Conservation (phyloP, 2,329 filamentous ascomycete genomes). For the Fusarium tupiense region DNA sequence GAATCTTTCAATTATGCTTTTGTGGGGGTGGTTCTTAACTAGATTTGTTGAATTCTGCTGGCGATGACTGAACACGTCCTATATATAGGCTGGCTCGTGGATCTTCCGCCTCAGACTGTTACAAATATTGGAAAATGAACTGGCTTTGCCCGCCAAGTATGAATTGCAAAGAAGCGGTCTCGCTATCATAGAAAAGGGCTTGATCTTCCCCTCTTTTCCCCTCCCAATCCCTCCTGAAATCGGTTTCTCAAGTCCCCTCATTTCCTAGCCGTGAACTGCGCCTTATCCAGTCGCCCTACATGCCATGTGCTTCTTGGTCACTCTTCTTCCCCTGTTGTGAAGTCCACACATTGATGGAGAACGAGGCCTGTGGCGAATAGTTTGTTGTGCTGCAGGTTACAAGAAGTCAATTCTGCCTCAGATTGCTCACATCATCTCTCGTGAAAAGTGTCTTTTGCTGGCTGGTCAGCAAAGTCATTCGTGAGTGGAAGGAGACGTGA, state of each 20-base stretch:
- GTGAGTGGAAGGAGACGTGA: neutral
- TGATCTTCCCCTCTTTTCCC: constrained; percentile 17
- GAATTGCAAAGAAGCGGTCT: neutral
- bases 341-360: constrained; percentile 35
- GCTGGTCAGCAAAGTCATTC: constrained; percentile 15
- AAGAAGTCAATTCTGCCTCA: constrained; percentile 5
- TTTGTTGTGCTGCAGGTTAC: constrained; percentile 10
- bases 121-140: neutral
- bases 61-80: neutral
- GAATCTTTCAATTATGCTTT: constrained; percentile 3
- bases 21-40: neutral
- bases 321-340: constrained; percentile 24
- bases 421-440: neutral
- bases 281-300: constrained; percentile 25
- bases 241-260: constrained; percentile 14
- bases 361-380: constrained; percentile 33
- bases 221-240: constrained; percentile 12
- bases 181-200: constrained; percentile 1
- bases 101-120: neutral
- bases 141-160: neutral
- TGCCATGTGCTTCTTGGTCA: constrained; percentile 16
- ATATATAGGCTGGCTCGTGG: neutral
- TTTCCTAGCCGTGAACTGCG: constrained; percentile 21
- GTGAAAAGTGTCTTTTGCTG: neutral
- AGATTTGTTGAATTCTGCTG: neutral